Evolutionary conservation across 345 rosid species (phyloP), one percentile per base, ranked within the genome.

Genomic region (Sonneratia caseolaris): DNA sequence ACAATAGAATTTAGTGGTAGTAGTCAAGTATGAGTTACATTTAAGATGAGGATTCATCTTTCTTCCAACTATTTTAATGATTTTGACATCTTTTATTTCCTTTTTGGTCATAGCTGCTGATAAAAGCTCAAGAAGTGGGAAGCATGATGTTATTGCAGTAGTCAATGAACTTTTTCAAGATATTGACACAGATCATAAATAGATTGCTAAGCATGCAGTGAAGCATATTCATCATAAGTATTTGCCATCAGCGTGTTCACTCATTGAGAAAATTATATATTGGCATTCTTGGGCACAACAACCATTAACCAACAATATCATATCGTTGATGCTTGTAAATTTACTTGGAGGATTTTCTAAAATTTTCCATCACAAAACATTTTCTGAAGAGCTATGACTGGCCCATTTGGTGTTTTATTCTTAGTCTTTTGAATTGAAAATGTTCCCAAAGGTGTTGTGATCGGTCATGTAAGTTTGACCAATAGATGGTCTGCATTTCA

Each of bases 161-260:
- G 91, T 92, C 71, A 96, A 96, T 76, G 97, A 92, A 68, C 97
- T 96, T 77, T 86, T 96, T 77, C 90, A 82, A 68, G 99, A 92
- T 70, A 91, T 92, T 74, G 73, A 79, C 74, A 89, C 94, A 55
- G 92, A 97, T 79, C 97, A 92, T 77, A 98, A 96, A 74, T 96
- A 86, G 89, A 96, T 96, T 57, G 96, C 99, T 38, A 97, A 96
- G 82, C 99, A 96, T 82, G 99, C 99, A 7, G 84, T 92, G 69
- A 98, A 96, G 84, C 99, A 96, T 82, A 96, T 92, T 78, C 99
- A 96, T 84, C 99, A 96, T 47, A 92, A 96, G 98, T 96, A 96
- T 55, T 55, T 73, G 27, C 27, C 66, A 68, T 64, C 70, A 57
- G 37, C 68, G n/a, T 9, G 64, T 24, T 74, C 15, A 64, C 32